Percentiles rank a stretch among this genome's conserved stretches.
phyloP scores from a whole-genome alignment of 352 stramenopile species.

The Globisporangium megalacanthum region DNA sequence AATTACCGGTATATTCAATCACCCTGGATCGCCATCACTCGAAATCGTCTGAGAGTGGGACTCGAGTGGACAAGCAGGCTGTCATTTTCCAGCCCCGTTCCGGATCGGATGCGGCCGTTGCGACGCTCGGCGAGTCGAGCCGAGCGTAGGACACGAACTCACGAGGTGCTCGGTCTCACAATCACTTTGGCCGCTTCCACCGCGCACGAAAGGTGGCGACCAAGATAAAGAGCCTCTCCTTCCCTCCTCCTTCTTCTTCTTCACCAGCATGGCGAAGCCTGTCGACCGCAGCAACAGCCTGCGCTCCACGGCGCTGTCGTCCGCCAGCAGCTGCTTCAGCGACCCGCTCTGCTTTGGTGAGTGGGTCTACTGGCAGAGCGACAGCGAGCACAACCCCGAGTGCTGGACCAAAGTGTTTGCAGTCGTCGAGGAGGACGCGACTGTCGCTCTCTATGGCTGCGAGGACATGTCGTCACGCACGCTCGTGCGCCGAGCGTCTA shows the following conservation, averaged over 20 bases:
- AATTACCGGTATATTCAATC: too few species aligned
- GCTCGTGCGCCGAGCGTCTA: slow-evolving; percentile 3
- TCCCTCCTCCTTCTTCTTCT: too few species aligned
- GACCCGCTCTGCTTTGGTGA: slow-evolving; percentile 20
- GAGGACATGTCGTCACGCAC: slow-evolving; percentile 17
- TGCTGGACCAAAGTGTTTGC: slow-evolving; percentile 48
- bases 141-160: not conserved
- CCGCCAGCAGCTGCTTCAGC: not conserved
- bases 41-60: too few species aligned
- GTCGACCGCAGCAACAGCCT: not conserved
- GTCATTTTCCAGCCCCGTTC: too few species aligned
- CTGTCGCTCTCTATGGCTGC: slow-evolving; percentile 38
- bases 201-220: not conserved
- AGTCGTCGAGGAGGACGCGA: slow-evolving; percentile 27
- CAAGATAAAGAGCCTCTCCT: too few species aligned
- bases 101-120: too few species aligned
- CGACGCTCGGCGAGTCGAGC: too few species aligned
- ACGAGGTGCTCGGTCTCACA: not conserved
- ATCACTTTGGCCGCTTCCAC: slow-evolving; percentile 1
- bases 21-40: too few species aligned
- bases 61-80: too few species aligned
- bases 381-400: slow-evolving; percentile 23
- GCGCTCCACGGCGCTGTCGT: slow-evolving; percentile 5
- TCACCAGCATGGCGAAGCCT: not conserved
- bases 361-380: slow-evolving; percentile 44